Evolutionary conservation across 1,284 basidiomycete species (phyloP).

Genomic region (Laetiporus sulphureus): DNA sequence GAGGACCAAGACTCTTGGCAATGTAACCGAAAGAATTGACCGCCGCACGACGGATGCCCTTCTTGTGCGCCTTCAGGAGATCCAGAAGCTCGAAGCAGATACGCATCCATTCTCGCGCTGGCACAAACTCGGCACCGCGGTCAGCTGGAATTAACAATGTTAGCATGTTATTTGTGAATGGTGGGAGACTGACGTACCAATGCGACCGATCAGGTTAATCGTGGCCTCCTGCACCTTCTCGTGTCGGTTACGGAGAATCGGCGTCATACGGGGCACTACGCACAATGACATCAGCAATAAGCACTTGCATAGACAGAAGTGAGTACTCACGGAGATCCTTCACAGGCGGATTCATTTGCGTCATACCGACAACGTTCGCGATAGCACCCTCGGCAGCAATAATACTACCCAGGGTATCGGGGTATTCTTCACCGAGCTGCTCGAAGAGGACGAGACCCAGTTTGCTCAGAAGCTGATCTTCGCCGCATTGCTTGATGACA

Average conservation of each 20-base stretch:
- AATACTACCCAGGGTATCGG: conserved; percentile 96
- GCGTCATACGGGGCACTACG: conserved; percentile 96
- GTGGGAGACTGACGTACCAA: conserved; percentile 46
- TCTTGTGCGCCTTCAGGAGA: conserved; percentile 98
- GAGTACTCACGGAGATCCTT: conserved; percentile 86
- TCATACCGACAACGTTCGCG: conserved; percentile 99
- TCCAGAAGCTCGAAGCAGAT: conserved; percentile 99
- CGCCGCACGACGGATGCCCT: conserved; percentile 95
- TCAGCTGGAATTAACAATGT: conserved; percentile 54
- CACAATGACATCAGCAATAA: conserved; percentile 6
- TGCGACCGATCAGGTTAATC: conserved; percentile 98
- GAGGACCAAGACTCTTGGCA: conserved; percentile 97
- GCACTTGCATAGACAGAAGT: conserved; percentile 3
- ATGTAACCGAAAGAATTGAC: conserved; percentile 99
- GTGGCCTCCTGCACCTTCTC: conserved; percentile 99
- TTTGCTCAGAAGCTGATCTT: conserved; percentile 93
- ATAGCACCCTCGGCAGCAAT: conserved; percentile 98
- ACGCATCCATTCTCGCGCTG: conserved; percentile 99
- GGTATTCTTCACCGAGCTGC: conserved; percentile 98
- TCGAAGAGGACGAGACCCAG: conserved; percentile 97
- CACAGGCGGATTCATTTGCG: conserved; percentile 99
- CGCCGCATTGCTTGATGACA: conserved; percentile 98
- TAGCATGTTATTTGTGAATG: conserved; percentile 2
- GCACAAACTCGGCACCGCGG: conserved; percentile 97
- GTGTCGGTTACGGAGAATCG: conserved; percentile 96